Percentiles rank a stretch among this genome's conserved stretches.
These are phyloP conservation scores for Coemansia sp. DNA, from an alignment of 192 early-diverging fungal species.

Conservation along the genomic window DNA sequence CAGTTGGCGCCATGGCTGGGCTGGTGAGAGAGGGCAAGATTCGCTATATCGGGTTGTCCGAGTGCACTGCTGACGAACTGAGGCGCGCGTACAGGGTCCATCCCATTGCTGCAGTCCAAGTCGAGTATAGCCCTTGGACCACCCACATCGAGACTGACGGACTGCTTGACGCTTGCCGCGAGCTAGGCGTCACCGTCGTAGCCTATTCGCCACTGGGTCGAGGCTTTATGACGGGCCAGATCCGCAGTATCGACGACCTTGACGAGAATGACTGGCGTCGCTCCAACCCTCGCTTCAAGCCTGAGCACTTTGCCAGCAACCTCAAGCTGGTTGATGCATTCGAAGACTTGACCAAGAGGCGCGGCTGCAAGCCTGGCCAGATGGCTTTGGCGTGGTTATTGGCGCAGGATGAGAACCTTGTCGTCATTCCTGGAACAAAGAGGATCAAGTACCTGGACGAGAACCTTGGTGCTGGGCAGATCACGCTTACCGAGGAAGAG, in stretches of 20 bases:
- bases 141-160: conserved; percentile 68
- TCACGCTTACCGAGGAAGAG: conserved; percentile 45
- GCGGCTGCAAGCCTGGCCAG: conserved; percentile 59
- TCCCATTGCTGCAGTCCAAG: conserved; percentile 64
- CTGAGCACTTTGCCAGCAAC: conserved; percentile 64
- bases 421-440: conserved; percentile 68
- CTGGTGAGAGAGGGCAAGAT: conserved; percentile 74
- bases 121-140: conserved; percentile 61
- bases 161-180: conserved; percentile 69
- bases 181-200: conserved; percentile 74
- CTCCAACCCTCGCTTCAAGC: conserved; percentile 62
- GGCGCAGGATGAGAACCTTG: conserved; percentile 52
- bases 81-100: conserved; percentile 69
- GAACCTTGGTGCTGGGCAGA: conserved; percentile 35
- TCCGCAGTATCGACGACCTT: conserved; percentile 61
- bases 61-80: conserved; percentile 63
- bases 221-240: conserved; percentile 70
- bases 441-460: conserved; percentile 53
- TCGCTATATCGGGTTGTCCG: conserved; percentile 63
- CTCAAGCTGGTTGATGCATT: conserved; percentile 62
- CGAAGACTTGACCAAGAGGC: conserved; percentile 57
- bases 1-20: conserved; percentile 63
- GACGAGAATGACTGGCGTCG: conserved; percentile 60
- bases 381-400: conserved; percentile 70
- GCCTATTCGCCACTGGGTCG: conserved; percentile 76